Base-by-base conservation (phyloP, 2,329 filamentous ascomycete species). In the Xenosphaeropsis pyriputrescens region DNA sequence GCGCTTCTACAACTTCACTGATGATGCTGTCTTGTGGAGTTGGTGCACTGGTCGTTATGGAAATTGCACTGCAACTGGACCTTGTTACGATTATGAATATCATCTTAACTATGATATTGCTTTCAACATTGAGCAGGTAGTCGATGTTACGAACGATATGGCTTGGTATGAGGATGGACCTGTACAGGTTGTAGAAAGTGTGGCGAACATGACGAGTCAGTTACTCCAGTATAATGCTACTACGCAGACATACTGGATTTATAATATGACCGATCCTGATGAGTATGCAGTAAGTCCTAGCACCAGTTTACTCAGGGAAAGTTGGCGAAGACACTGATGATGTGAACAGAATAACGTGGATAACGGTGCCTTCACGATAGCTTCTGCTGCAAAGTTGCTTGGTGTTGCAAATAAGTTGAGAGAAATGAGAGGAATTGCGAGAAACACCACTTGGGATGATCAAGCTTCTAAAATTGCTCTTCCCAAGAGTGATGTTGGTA, bases 81-180 rank as follows among this genome's bases (percentile, higher is more conserved):
- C 70, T 18, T 83, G 78, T 52, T 79, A 75, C 47, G 77, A 83
- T 52, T 82, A 83, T 45, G 67, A 83, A 50, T 84, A 83, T 47
- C 78, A 83, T 52, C 47, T 83, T 29, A 82, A 82, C 46, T 74
- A 75, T 6, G 78, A 82, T 45, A 80, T 83, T 45, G 74, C 71
- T 0, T 59, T 80, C 19, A 55, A 55, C 36, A 30, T 55, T n/a
- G 36, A 54, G 6, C 52, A 57, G 34, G 41, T 48, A 17, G 46
- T 52, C 32, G 54, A 55, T 19, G 50, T 54, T 32, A 58, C 52
- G 3, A 51, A 55, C 4, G 52, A 56, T 29, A 43, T 47, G 15
- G 55, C 54, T 6, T 54, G 51, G 46, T 55, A 56, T 29, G 43
- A 55, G n/a, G 46, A 54, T 37, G 58, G 55, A 2, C 62, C 78